Conservation (phyloP, 2,329 filamentous ascomycete genomes). For the Exophiala viscosa region DNA sequence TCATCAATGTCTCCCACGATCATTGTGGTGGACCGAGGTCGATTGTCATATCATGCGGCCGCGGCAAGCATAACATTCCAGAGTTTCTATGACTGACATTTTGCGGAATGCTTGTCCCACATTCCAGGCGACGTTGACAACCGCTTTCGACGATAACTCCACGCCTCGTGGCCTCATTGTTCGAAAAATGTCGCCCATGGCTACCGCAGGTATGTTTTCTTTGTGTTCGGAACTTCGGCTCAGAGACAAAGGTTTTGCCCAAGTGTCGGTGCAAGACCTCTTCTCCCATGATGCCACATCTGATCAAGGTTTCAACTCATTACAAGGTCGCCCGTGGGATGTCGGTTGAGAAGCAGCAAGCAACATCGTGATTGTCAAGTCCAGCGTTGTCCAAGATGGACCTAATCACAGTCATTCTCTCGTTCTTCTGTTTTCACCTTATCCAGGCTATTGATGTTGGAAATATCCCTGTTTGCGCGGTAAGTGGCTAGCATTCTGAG, state of each 20-base stretch:
- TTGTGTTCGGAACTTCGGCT: slow-evolving; percentile 19
- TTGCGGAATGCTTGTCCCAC: slow-evolving; percentile 3
- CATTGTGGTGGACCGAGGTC: too few relatives aligned
- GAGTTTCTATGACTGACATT: too few relatives aligned
- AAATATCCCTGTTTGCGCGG: slow-evolving; percentile 25
- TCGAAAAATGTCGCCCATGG: slow-evolving; percentile 14
- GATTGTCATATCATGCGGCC: too few relatives aligned
- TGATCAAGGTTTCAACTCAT: neutral
- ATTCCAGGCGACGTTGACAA: slow-evolving; percentile 4
- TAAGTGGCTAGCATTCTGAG: slow-evolving; percentile 5
- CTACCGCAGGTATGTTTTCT: slow-evolving; percentile 19
- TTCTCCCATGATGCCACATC: neutral
- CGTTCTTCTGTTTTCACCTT: slow-evolving; percentile 5
- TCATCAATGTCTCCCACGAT: too few relatives aligned
- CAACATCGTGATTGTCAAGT: neutral
- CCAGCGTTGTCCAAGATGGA: slow-evolving; percentile 12
- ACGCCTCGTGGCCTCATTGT: slow-evolving; percentile 8
- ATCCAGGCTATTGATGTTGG: slow-evolving; percentile 19
- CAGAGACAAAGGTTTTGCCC: slow-evolving; percentile 8
- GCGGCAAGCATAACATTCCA: too few relatives aligned
- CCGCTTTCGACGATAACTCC: neutral
- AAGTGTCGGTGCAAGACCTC: neutral
- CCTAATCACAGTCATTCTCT: slow-evolving; percentile 4
- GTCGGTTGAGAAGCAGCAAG: neutral
- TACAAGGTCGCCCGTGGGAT: slow-evolving; percentile 4